Base-by-base conservation (phyloP, 768 basidiomycete genomes). In the Rhizopogon roseolus region DNA sequence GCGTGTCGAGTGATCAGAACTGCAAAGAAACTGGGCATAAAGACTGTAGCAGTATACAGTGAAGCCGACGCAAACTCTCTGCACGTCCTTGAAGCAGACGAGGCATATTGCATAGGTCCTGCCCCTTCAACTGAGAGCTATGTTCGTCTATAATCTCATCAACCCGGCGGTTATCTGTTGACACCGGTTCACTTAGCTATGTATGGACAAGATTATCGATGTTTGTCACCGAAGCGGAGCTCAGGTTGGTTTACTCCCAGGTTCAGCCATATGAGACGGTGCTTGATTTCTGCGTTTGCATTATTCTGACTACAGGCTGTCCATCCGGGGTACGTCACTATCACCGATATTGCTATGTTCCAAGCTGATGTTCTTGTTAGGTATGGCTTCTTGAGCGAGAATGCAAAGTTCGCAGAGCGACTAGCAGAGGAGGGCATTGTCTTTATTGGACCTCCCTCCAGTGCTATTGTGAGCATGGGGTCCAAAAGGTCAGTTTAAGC, bases 1-100 rank as follows among this genome's bases (percentile, higher is more conserved):
- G 93, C 94, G 5, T 97, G 95, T 68, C 86, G 94, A 17, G 91
- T 98, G 41, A 96, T 96, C 52, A 85, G 90, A 25, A 96, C 94
- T 0, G 91, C 92, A 2, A 84, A 77, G 68, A 89, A 88, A 64
- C 75, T 97, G 4, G 94, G 95, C 0, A 87, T 97, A 66, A 86
- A 81, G 77, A 93, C 91, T 0, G 94, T 97, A 14, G 93, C 93
- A 0, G 90, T 98, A 6, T 97, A 88, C 65, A 92, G 89, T 56
- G 91, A 95, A 44, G 91, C 84, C 6, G 95, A 98, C 59, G 81
- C 75, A 49, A 76, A 86, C 63, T 79, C 91, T 0, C 67, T 95
- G 55, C 95, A 98, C 67, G 93, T 95, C 22, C 72, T 82, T 57
- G 74, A 93, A 75, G 91, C 91, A 5, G 91, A 93, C 60, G 90